A percentile compares a stretch with the other conserved stretches of the same genome.
These are phyloP conservation scores for Solanum pinnatisectum DNA, from an alignment of 257 asterid species.

Conservation along the genomic window DNA sequence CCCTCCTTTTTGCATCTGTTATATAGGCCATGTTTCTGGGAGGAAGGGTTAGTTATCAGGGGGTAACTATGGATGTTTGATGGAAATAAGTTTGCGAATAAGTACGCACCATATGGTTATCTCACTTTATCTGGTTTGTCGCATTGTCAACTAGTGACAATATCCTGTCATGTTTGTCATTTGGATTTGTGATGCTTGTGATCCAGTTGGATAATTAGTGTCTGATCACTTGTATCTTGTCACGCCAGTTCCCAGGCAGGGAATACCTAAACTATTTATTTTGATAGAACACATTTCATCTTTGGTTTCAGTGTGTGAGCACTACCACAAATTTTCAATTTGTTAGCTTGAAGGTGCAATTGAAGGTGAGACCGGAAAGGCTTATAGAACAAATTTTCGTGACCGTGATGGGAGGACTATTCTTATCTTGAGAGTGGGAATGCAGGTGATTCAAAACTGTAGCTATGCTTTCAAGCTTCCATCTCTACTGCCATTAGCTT, in stretches of 20 bases:
- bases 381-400: conserved; percentile 64
- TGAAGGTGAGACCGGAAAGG: conserved; percentile 90
- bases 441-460: conserved; percentile 41
- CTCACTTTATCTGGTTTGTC: background rate
- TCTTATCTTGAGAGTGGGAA: conserved; percentile 79
- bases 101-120: background rate
- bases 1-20: too few species aligned
- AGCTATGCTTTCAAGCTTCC: too few species aligned
- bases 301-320: background rate
- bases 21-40: too few species aligned
- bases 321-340: background rate
- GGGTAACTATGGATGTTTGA: background rate
- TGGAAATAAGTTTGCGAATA: conserved; percentile 8
- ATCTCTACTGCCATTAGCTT: too few species aligned
- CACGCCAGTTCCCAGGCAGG: background rate
- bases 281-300: background rate
- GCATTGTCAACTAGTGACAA: background rate
- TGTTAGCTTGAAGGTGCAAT: conserved; percentile 62
- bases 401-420: conserved; percentile 80
- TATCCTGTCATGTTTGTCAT: background rate
- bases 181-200: background rate
- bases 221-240: background rate
- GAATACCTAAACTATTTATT: background rate
- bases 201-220: background rate
- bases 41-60: too few species aligned